Evolutionary conservation across 1,284 basidiomycete genomes (phyloP).

Genomic region (Cryptococcus sp.): DNA sequence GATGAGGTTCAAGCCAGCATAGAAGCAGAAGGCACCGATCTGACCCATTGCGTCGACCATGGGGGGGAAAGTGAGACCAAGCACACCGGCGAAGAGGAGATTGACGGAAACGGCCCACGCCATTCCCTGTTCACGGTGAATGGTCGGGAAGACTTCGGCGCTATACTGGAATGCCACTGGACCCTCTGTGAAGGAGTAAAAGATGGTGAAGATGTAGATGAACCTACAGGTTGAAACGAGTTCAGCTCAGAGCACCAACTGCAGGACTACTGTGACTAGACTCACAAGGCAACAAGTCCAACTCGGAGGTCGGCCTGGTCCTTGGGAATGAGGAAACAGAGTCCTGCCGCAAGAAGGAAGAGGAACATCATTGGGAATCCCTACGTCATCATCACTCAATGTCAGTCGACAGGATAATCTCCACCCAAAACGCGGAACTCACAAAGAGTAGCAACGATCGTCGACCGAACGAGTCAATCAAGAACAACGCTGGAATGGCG

Average conservation of each 20-base stretch:
- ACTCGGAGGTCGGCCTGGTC: conserved; percentile 12
- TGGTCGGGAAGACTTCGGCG: conserved; percentile 58
- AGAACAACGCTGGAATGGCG: conserved; percentile 63
- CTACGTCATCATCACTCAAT: conserved; percentile 54
- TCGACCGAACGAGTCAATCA: conserved; percentile 63
- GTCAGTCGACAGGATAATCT: conserved; percentile 45
- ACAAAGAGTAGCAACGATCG: conserved; percentile 55
- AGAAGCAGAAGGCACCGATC: conserved; percentile 60
- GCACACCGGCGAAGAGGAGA: conserved; percentile 35
- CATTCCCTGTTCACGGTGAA: conserved; percentile 59
- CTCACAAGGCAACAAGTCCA: conserved; percentile 51
- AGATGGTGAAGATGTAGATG: conserved; percentile 57
- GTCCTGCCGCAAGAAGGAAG: conserved; percentile 49
- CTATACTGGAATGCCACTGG: conserved; percentile 66
- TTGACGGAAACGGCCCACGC: conserved; percentile 55
- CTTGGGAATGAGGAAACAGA: conserved; percentile 26
- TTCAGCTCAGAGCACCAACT: background rate
- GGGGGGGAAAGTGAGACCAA: conserved; percentile 60
- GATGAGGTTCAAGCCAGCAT: conserved; percentile 57
- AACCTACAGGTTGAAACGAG: conserved; percentile 43
- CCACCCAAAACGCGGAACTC: conserved; percentile 51
- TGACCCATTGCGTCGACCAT: conserved; percentile 66
- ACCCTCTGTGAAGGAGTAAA: conserved; percentile 62
- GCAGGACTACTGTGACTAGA: conserved; percentile 17
- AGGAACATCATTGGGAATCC: conserved; percentile 59